These are phyloP conservation scores for Remersonia thermophila DNA, from an alignment of 2,329 filamentous ascomycete genomes.

Conservation along the genomic window DNA sequence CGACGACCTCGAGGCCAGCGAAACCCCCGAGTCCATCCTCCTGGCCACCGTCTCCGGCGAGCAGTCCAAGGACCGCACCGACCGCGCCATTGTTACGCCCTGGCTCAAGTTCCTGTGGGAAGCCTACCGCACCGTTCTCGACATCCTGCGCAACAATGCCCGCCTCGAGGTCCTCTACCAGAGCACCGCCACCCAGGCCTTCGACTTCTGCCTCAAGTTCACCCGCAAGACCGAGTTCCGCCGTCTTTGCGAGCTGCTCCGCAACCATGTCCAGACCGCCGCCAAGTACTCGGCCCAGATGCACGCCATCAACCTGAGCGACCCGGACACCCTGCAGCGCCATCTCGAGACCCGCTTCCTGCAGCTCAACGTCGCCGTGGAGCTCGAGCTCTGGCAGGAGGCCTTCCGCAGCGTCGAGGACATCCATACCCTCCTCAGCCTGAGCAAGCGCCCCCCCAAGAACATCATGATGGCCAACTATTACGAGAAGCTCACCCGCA, in stretches of 20 bases:
- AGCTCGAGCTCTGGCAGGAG: conserved; percentile 97
- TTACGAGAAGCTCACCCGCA: conserved; percentile 97
- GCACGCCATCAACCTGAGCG: conserved; percentile 97
- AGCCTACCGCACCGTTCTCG: conserved; percentile 94
- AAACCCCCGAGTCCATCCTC: conserved; percentile 96
- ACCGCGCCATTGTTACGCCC: conserved; percentile 93
- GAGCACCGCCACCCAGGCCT: conserved; percentile 93
- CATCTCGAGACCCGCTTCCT: conserved; percentile 97
- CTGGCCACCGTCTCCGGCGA: conserved; percentile 96
- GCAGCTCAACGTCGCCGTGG: conserved; percentile 94
- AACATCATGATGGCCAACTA: conserved; percentile 99
- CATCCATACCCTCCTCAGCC: conserved; percentile 90
- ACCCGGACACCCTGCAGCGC: conserved; percentile 91
- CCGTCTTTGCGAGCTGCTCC: conserved; percentile 90
- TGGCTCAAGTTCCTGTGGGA: conserved; percentile 99
- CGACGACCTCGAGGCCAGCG: conserved; percentile 90
- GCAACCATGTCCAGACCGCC: conserved; percentile 97
- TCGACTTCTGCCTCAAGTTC: conserved; percentile 98
- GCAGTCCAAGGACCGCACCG: conserved; percentile 92
- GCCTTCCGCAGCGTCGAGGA: conserved; percentile 98
- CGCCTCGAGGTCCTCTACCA: conserved; percentile 96
- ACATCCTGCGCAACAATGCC: conserved; percentile 98
- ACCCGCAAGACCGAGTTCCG: conserved; percentile 98
- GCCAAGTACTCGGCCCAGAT: conserved; percentile 99
- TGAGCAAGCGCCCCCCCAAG: conserved; percentile 97